A percentile compares a stretch with the other conserved stretches of the same genome.
phyloP scores from a whole-genome alignment of 2,329 filamentous ascomycete genomes.

The Stromatinia cepivora region DNA sequence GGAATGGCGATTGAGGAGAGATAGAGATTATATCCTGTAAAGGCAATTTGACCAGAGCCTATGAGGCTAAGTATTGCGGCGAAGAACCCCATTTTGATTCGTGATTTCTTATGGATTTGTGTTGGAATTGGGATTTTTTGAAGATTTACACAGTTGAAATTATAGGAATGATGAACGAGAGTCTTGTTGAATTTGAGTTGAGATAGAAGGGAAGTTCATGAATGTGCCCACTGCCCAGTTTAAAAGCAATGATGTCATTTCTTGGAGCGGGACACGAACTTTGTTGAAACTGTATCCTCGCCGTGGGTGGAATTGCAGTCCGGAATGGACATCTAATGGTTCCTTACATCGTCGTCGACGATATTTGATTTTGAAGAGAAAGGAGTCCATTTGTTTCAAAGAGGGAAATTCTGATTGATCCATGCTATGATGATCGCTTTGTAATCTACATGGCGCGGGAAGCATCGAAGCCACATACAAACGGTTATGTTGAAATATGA shows the following conservation, averaged over 20 bases:
- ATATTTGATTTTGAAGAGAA: not conserved
- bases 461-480: not conserved
- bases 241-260: slow-evolving; percentile 12
- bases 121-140: not conserved
- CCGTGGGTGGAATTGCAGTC: not conserved
- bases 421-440: not conserved
- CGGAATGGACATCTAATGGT: not conserved
- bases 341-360: not conserved
- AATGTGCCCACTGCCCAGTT: not conserved
- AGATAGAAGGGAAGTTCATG: not conserved
- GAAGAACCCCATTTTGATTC: not conserved
- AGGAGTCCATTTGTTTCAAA: not conserved
- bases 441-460: not conserved
- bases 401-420: too few species aligned
- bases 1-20: slow-evolving; percentile 47
- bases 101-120: not conserved
- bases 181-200: not conserved
- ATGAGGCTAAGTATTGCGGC: slow-evolving; percentile 15
- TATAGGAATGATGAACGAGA: not conserved
- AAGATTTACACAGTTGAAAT: not conserved
- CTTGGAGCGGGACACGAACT: not conserved
- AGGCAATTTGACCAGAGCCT: slow-evolving; percentile 41
- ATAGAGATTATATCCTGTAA: slow-evolving; percentile 47
- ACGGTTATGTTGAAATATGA: too few species aligned
- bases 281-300: not conserved